phyloP scores from a whole-genome alignment of 2,329 filamentous ascomycete species.

The Colletotrichum sp. region DNA sequence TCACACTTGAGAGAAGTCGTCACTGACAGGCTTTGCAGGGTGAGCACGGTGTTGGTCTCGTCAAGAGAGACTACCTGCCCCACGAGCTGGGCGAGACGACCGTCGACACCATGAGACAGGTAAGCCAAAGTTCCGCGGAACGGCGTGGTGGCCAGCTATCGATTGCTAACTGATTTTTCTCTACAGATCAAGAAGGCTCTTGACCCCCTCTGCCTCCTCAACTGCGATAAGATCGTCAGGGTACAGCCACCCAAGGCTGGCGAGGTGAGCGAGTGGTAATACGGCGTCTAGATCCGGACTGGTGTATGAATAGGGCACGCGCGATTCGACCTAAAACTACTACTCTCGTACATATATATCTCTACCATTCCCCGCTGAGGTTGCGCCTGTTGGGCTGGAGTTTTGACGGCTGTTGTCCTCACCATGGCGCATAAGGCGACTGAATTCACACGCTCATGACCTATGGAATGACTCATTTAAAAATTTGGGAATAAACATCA shows the following conservation, averaged over 20 bases:
- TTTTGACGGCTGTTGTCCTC: background rate
- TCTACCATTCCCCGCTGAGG: background rate
- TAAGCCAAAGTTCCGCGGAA: constrained; percentile 37
- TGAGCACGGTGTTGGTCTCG: constrained; percentile 83
- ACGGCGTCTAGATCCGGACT: background rate
- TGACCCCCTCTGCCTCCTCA: constrained; percentile 74
- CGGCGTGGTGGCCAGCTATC: too few relatives aligned
- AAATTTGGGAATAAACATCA: background rate
- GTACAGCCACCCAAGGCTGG: constrained; percentile 60
- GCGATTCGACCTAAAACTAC: background rate
- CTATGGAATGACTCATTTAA: background rate
- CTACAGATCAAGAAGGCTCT: constrained; percentile 77
- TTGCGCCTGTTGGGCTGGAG: background rate
- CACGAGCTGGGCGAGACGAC: constrained; percentile 78
- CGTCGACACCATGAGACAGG: constrained; percentile 84
- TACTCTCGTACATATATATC: constrained; percentile 1
- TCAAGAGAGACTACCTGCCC: constrained; percentile 83
- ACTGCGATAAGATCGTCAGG: constrained; percentile 73
- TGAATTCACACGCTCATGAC: background rate
- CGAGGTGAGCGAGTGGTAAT: constrained; percentile 51
- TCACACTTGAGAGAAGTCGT: background rate
- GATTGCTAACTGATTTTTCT: background rate
- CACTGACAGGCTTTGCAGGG: constrained; percentile 48
- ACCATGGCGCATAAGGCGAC: background rate
- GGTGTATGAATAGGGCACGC: background rate